Evolutionary conservation across 2,329 filamentous ascomycete genomes (phyloP).

Genomic region (Fusarium subglutinans): DNA sequence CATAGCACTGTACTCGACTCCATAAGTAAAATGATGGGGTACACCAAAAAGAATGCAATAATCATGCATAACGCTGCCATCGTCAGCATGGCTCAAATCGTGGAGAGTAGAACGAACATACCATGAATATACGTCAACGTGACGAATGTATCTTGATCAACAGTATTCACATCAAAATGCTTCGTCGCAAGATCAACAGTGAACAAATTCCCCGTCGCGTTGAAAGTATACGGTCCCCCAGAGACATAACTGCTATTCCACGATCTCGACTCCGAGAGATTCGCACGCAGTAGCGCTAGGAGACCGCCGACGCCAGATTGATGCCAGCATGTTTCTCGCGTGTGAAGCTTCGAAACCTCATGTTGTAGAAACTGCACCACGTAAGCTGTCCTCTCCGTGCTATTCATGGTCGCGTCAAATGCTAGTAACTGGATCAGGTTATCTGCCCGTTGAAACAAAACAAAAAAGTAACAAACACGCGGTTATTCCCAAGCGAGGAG

Average conservation of each 20-base stretch:
- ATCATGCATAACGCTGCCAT: not conserved
- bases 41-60: not conserved
- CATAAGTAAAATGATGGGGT: constrained; percentile 1
- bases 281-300: not conserved
- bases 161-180: not conserved
- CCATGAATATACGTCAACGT: constrained; percentile 4
- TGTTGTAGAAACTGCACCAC: constrained; percentile 3
- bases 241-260: not conserved
- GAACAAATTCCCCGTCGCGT: not conserved
- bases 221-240: not conserved
- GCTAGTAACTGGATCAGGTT: not conserved
- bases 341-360: not conserved
- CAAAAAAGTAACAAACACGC: not conserved
- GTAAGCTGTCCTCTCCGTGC: not conserved
- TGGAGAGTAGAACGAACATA: not conserved
- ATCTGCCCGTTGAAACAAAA: not conserved
- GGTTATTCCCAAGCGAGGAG: not conserved
- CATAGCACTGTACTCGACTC: constrained; percentile 1
- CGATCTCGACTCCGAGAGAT: not conserved
- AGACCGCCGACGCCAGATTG: constrained; percentile 5
- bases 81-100: not conserved
- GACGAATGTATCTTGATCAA: constrained; percentile 2
- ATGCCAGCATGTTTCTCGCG: constrained; percentile 5
- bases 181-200: not conserved
- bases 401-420: not conserved